Evolutionary conservation across 345 rosid genomes (phyloP).

Genomic region (Crucihimalaya himalaica): DNA sequence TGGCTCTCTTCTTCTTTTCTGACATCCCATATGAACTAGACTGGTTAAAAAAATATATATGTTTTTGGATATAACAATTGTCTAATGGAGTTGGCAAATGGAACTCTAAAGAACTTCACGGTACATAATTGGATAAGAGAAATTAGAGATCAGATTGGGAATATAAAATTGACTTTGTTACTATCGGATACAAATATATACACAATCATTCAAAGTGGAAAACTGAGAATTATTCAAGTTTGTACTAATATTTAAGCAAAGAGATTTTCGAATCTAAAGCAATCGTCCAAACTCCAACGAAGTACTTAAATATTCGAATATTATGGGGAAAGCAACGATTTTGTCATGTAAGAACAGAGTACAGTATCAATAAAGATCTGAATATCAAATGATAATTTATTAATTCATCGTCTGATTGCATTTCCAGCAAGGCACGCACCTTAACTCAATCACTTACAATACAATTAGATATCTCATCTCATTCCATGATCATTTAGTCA

Average conservation of each 20-base stretch:
- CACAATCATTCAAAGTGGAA: background rate
- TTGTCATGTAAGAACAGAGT: constrained; percentile 31
- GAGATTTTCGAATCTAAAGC: constrained; percentile 32
- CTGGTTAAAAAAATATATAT: too few relatives aligned
- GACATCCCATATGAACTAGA: too few relatives aligned
- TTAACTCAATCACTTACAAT: constrained; percentile 3
- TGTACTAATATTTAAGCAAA: constrained; percentile 6
- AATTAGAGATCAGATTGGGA: too few relatives aligned
- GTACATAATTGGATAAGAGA: too few relatives aligned
- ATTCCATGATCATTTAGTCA: background rate
- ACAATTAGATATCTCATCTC: constrained; percentile 1
- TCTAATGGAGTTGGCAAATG: too few relatives aligned
- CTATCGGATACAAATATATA: too few relatives aligned
- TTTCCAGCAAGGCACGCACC: constrained; percentile 28
- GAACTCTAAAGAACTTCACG: too few relatives aligned
- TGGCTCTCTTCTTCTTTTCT: too few relatives aligned
- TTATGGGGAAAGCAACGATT: constrained; percentile 33
- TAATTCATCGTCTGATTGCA: background rate
- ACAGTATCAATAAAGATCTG: constrained; percentile 34
- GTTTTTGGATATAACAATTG: too few relatives aligned
- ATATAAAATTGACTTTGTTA: too few relatives aligned
- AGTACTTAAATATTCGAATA: constrained; percentile 5
- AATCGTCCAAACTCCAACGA: constrained; percentile 21
- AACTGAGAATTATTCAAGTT: background rate
- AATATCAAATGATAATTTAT: background rate